These are phyloP conservation scores for Flaveria linearis DNA, from an alignment of 129 eudicot genomes.

Conservation along the genomic window DNA sequence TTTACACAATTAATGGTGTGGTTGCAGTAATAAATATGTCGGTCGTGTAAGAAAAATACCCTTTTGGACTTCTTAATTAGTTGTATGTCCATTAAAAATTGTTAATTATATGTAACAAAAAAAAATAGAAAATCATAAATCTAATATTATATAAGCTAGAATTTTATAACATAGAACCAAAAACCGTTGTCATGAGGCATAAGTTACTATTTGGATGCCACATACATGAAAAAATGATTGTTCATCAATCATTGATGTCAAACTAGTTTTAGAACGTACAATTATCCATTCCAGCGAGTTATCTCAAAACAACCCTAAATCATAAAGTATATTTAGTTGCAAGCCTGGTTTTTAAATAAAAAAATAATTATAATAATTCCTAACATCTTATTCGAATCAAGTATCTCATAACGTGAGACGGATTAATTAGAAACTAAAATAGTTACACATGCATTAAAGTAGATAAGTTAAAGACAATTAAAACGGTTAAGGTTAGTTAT, in stretches of 20 bases:
- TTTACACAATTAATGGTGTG: no score
- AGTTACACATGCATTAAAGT: no score
- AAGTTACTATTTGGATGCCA: not conserved
- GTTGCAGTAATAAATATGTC: no score
- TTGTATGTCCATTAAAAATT: no score
- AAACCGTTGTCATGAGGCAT: slow-evolving; percentile 3
- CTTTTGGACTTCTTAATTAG: no score
- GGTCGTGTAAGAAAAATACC: no score
- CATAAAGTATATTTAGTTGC: not conserved
- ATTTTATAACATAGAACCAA: not conserved
- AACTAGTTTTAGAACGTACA: not conserved
- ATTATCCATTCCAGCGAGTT: not conserved
- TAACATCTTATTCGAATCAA: not conserved
- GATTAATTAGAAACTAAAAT: no score
- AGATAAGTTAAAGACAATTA: no score
- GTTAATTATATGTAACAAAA: no score
- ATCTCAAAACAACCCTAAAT: not conserved
- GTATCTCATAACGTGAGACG: not conserved
- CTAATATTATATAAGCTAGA: not conserved
- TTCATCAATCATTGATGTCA: slow-evolving; percentile 20
- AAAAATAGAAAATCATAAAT: not conserved
- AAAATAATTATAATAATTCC: not conserved
- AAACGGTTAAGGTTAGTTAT: no score
- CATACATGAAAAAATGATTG: not conserved
- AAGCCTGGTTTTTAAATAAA: not conserved